These are phyloP conservation scores for Bromus sterilis DNA, from an alignment of 176 grass and related monocot species.

Conservation along the genomic window DNA sequence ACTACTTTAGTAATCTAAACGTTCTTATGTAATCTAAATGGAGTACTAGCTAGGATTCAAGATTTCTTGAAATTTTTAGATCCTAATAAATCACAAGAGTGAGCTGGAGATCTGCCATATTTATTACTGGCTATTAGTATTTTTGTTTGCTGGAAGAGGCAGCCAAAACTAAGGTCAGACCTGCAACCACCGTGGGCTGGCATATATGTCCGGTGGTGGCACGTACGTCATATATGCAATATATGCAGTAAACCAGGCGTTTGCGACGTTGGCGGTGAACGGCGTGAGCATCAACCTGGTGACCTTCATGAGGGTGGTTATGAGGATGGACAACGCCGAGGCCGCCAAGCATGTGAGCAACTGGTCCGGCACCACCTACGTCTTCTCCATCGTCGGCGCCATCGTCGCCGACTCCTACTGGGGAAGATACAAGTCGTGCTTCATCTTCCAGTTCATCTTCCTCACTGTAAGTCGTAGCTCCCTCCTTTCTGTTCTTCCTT, in stretches of 20 bases:
- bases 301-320: constrained; percentile 58
- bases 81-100: too few species aligned
- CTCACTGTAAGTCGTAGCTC: constrained; percentile 20
- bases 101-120: background rate
- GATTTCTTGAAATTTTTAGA: too few species aligned
- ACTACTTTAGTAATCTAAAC: too few species aligned
- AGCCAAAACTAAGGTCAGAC: background rate
- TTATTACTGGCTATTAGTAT: background rate
- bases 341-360: constrained; percentile 55
- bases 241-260: constrained; percentile 56
- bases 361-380: constrained; percentile 60
- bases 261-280: constrained; percentile 53
- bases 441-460: constrained; percentile 61
- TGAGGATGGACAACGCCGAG: constrained; percentile 48
- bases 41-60: too few species aligned
- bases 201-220: background rate
- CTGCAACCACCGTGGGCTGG: background rate
- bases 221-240: background rate
- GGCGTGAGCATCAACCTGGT: constrained; percentile 59
- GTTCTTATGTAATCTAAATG: too few species aligned
- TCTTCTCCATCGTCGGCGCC: constrained; percentile 69
- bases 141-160: background rate
- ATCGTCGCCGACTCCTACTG: constrained; percentile 71
- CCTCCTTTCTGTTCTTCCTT: background rate
- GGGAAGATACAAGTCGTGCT: constrained; percentile 69